Percentiles rank a stretch among this genome's conserved stretches.
Conservation (phyloP, 2,329 filamentous ascomycete genomes). For the Botryosphaeria dothidea region DNA sequence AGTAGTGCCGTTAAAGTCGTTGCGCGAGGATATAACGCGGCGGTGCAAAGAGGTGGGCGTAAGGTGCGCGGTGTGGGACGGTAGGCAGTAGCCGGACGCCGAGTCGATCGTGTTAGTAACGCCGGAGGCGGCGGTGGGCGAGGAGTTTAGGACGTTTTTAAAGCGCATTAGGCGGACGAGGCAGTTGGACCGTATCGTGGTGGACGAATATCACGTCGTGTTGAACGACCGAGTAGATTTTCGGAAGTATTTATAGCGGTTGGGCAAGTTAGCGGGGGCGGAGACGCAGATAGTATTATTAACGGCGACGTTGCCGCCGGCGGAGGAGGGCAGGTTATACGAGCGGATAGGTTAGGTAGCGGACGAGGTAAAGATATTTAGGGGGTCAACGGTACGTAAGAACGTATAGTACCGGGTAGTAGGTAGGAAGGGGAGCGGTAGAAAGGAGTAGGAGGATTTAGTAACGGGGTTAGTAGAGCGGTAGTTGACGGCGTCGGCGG, state of each 20-base stretch:
- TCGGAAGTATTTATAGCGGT: constrained; percentile 22
- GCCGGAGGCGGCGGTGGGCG: constrained; percentile 25
- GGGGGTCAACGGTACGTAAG: not conserved
- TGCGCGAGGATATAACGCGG: constrained; percentile 26
- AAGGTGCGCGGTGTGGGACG: constrained; percentile 24
- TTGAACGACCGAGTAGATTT: constrained; percentile 24
- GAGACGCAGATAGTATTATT: constrained; percentile 28
- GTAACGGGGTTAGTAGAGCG: not conserved
- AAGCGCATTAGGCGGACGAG: constrained; percentile 23
- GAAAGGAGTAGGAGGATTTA: not conserved
- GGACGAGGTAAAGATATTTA: not conserved
- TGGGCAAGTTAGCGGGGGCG: constrained; percentile 22
- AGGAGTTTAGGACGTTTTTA: constrained; percentile 26
- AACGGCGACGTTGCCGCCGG: constrained; percentile 26
- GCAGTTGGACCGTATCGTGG: constrained; percentile 26
- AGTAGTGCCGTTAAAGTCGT: constrained; percentile 26
- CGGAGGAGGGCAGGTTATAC: not conserved
- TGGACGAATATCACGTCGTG: constrained; percentile 27
- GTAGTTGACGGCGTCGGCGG: not conserved
- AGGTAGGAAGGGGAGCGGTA: not conserved
- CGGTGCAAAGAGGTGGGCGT: constrained; percentile 22
- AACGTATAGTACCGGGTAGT: not conserved
- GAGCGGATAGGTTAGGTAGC: not conserved
- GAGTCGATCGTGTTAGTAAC: constrained; percentile 27
- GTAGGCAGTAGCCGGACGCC: constrained; percentile 20